Conservation (phyloP, 495 filamentous ascomycete species). For the Neurospora sp. region DNA sequence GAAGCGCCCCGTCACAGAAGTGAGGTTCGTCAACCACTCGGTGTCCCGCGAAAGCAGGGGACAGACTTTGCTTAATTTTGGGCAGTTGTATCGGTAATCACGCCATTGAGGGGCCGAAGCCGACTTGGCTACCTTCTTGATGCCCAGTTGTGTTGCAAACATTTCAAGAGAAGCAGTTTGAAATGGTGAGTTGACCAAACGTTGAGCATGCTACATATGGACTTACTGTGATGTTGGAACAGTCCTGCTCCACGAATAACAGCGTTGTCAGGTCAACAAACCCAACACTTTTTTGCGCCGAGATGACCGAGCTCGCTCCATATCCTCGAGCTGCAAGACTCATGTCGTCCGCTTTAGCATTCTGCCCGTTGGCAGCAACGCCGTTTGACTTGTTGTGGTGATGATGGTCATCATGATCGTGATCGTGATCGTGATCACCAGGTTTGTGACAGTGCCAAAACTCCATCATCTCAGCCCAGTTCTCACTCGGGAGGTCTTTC, state of each 20-base stretch:
- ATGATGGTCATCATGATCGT: conserved; percentile 3
- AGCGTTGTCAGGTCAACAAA: conserved; percentile 77
- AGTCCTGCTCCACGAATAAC: conserved; percentile 56
- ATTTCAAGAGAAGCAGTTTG: not conserved
- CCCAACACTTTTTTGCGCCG: conserved; percentile 52
- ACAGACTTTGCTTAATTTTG: conserved; percentile 45
- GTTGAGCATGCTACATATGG: not conserved
- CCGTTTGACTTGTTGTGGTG: not conserved
- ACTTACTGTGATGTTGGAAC: conserved; percentile 53
- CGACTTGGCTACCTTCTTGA: conserved; percentile 77
- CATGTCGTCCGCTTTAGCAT: conserved; percentile 25
- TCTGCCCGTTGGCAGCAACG: conserved; percentile 1
- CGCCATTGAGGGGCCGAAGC: conserved; percentile 44
- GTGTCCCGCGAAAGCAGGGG: conserved; percentile 21
- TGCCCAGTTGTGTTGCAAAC: conserved; percentile 32
- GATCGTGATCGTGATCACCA: conserved; percentile 22
- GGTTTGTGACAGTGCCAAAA: conserved; percentile 99
- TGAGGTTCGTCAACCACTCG: conserved; percentile 14
- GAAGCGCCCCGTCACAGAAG: conserved; percentile 19
- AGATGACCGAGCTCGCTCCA: conserved; percentile 59
- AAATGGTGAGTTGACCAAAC: conserved; percentile 7
- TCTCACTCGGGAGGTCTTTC: conserved; percentile 92
- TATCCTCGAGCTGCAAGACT: conserved; percentile 57
- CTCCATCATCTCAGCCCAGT: conserved; percentile 99
- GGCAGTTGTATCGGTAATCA: conserved; percentile 89